A percentile compares a stretch with the other conserved stretches of the same genome.
These are phyloP conservation scores for Pelargonium nanum DNA, from an alignment of 345 rosid genomes.

Conservation along the genomic window DNA sequence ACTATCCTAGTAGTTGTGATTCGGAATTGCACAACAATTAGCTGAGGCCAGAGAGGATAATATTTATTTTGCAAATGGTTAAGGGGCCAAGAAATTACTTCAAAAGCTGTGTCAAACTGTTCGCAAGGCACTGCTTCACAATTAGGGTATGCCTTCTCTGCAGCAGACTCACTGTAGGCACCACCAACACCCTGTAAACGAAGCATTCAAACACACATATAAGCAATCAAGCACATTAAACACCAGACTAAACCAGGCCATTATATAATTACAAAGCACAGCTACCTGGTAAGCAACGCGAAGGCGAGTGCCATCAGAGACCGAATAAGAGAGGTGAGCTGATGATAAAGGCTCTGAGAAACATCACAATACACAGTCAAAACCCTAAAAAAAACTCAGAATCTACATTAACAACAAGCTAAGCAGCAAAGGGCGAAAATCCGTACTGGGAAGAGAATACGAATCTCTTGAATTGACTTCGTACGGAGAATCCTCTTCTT, in stretches of 20 bases:
- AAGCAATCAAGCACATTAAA: constrained; percentile 6
- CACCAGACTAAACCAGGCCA: background rate
- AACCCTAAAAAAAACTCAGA: background rate
- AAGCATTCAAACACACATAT: background rate
- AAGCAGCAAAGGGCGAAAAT: background rate
- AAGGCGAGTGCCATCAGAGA: constrained; percentile 54
- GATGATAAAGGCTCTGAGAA: constrained; percentile 73
- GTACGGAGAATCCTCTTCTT: constrained; percentile 13
- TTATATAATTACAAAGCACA: background rate
- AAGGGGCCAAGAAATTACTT: constrained; percentile 31
- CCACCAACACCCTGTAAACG: constrained; percentile 67
- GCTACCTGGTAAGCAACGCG: constrained; percentile 97
- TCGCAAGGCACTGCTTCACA: constrained; percentile 97
- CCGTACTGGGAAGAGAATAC: constrained; percentile 58
- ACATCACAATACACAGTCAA: background rate
- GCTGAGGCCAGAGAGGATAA: background rate
- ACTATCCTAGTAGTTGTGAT: no score
- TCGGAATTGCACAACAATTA: no score
- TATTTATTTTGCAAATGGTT: background rate
- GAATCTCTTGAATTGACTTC: constrained; percentile 21
- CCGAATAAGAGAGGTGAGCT: constrained; percentile 28
- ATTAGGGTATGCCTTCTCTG: constrained; percentile 85
- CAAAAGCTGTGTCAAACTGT: constrained; percentile 89
- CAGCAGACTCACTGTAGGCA: constrained; percentile 93
- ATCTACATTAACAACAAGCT: background rate